Base-by-base conservation (phyloP, 208 protist species). In the Leishmania arabica region DNA sequence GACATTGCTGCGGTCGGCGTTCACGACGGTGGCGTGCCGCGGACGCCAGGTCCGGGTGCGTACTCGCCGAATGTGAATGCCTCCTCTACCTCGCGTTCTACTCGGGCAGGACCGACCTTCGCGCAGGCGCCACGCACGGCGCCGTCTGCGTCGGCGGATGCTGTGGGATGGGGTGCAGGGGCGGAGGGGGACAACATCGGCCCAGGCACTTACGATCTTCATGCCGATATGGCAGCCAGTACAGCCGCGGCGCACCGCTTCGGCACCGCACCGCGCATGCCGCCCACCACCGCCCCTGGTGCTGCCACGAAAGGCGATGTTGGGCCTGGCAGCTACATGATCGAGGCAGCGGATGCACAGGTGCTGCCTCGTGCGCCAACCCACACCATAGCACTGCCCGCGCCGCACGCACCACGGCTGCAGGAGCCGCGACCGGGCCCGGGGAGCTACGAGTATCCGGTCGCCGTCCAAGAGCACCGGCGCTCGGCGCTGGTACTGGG, bases 151-250 rank as follows among this genome's bases (percentile, higher is more conserved):
- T 21, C 70, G 9, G 27, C 24, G 19, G 27, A 56, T 34, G 68
- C 24, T 5, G n/a, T 53, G 21, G 53, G 24, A 47, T 37, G 9
- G 15, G 51, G 24, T 13, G 53, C 45, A 8, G 53, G 31, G 19
- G 81, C 11, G 19, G 13, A 34, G n/a, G 53, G 37, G 1, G 77
- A n/a, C 6, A 76, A 47, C 65, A 49, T 88, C 40, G 91, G 91
- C 1, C 91, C 91, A 58, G 91, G 90, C n/a, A 53, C 90, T 27
- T 93, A 93, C 72, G 84, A 90, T 71, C 64, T 74, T 13, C 69
- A 51, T 6, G 54, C 13, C 4, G 45, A 2, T n/a, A 51, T 51
- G 56, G 60, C 77, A 37, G 31, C 53, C 40, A 56, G 40, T 24
- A 27, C 60, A 3, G 42, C 49, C 1, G 62, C 68, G 0, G 54